A percentile compares a stretch with the other conserved stretches of the same genome.
phyloP scores from a whole-genome alignment of 164 flowering plant genomes.

The Echeveria elegans region DNA sequence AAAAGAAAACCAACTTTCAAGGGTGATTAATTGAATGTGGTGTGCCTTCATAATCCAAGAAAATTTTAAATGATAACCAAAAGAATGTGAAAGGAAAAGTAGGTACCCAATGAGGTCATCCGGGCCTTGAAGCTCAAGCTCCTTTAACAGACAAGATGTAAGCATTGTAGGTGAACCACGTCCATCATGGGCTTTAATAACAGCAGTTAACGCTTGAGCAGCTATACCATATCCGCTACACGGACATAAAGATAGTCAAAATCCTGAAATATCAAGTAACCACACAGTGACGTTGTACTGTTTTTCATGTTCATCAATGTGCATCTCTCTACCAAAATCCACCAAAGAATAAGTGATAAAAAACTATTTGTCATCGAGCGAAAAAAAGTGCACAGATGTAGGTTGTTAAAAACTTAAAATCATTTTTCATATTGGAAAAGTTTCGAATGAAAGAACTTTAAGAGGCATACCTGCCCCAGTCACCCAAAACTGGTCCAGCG shows the following conservation, averaged over 20 bases:
- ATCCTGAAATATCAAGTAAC: not conserved
- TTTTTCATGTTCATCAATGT: too few species aligned
- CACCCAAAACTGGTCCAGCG: conserved; percentile 69
- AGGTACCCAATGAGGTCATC: conserved; percentile 86
- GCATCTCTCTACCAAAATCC: not conserved
- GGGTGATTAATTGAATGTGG: too few species aligned
- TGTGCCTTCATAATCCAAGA: too few species aligned
- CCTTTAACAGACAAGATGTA: too few species aligned
- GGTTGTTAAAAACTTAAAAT: too few species aligned
- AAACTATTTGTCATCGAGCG: not conserved
- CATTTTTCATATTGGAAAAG: not conserved
- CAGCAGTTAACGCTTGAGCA: conserved; percentile 82
- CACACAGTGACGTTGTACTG: too few species aligned
- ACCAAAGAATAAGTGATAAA: not conserved
- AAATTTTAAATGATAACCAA: not conserved
- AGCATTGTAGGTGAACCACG: conserved; percentile 83
- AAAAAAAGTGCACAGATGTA: not conserved
- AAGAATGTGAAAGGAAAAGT: not conserved
- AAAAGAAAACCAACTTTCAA: too few species aligned
- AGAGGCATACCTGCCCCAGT: conserved; percentile 52
- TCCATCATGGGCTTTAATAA: conserved; percentile 81
- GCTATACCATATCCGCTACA: conserved; percentile 96
- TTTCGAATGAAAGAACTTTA: too few species aligned
- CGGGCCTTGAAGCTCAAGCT: conserved; percentile 51
- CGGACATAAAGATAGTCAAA: not conserved